Evolutionary conservation across 2,329 filamentous ascomycete species (phyloP).

Genomic region (Aaosphaeria pasadenensis): DNA sequence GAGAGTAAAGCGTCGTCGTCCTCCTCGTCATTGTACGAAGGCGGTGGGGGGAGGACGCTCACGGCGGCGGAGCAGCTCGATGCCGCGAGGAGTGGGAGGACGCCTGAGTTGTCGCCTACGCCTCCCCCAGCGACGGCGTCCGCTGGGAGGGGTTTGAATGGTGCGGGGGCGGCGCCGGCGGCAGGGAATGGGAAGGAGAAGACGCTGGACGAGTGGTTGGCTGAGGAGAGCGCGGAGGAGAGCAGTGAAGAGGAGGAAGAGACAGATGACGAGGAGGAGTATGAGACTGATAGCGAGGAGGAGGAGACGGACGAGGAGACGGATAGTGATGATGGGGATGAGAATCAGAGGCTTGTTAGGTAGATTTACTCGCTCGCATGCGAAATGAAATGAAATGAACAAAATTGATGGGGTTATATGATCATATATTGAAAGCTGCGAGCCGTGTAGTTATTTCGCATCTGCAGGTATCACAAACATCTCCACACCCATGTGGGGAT

Average conservation of each 20-base stretch:
- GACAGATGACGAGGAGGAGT: conserved; percentile 42
- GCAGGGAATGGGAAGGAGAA: conserved; percentile 56
- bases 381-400: too few species aligned
- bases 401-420: too few species aligned
- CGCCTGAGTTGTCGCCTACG: conserved; percentile 16
- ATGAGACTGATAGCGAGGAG: conserved; percentile 46
- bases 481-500: too few species aligned
- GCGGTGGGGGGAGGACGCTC: conserved; percentile 34
- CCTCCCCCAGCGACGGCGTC: conserved; percentile 31
- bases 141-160: conserved; percentile 48
- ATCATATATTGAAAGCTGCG: too few species aligned
- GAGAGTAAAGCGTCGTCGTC: conserved; percentile 27
- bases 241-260: conserved; percentile 46
- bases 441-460: too few species aligned
- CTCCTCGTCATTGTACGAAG: conserved; percentile 32
- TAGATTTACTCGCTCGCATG: neutral
- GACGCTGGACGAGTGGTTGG: conserved; percentile 90
- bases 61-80: conserved; percentile 66
- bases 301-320: conserved; percentile 61
- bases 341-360: conserved; percentile 37
- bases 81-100: conserved; percentile 47
- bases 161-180: conserved; percentile 32
- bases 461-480: too few species aligned
- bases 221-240: conserved; percentile 62
- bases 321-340: conserved; percentile 40